Percentiles rank a stretch among this genome's conserved stretches.
Evolutionary conservation across 345 rosid genomes (phyloP).

Genomic region (Gossypium turneri): DNA sequence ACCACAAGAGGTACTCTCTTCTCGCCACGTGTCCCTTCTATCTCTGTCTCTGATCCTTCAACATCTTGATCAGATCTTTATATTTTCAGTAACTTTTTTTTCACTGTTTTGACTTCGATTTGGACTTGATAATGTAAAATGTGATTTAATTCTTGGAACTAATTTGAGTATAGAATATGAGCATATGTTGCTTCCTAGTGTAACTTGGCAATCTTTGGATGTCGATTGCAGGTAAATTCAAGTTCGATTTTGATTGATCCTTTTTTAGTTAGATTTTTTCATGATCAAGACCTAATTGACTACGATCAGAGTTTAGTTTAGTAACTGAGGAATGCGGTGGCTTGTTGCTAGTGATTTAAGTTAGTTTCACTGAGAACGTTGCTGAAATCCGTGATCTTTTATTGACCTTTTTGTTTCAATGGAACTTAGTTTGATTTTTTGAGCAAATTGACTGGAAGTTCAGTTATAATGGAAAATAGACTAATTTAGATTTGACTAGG

Average conservation of each 20-base stretch:
- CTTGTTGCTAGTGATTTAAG: slow-evolving; percentile 23
- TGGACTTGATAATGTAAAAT: slow-evolving; percentile 17
- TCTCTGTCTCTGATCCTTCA: neutral
- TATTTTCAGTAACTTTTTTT: neutral
- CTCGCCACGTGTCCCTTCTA: slow-evolving; percentile 22
- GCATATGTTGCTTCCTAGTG: slow-evolving; percentile 24
- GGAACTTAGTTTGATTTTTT: slow-evolving; percentile 9
- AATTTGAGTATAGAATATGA: slow-evolving; percentile 17
- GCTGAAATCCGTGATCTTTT: neutral
- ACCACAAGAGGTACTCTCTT: slow-evolving; percentile 64
- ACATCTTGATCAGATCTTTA: neutral
- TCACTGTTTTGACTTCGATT: neutral
- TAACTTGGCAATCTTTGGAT: slow-evolving; percentile 24
- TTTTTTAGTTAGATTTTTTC: neutral
- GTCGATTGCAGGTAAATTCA: slow-evolving; percentile 5
- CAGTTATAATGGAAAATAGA: neutral
- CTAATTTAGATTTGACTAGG: neutral
- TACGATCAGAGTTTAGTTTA: neutral
- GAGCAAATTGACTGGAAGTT: neutral
- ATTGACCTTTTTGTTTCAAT: neutral
- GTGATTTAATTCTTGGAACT: slow-evolving; percentile 13
- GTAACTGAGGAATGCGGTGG: slow-evolving; percentile 4
- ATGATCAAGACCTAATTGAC: neutral
- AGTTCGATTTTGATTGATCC: neutral
- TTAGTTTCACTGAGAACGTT: slow-evolving; percentile 3